Evolutionary conservation across 2,329 filamentous ascomycete species (phyloP).

Genomic region (Neofusicoccum sp.): DNA sequence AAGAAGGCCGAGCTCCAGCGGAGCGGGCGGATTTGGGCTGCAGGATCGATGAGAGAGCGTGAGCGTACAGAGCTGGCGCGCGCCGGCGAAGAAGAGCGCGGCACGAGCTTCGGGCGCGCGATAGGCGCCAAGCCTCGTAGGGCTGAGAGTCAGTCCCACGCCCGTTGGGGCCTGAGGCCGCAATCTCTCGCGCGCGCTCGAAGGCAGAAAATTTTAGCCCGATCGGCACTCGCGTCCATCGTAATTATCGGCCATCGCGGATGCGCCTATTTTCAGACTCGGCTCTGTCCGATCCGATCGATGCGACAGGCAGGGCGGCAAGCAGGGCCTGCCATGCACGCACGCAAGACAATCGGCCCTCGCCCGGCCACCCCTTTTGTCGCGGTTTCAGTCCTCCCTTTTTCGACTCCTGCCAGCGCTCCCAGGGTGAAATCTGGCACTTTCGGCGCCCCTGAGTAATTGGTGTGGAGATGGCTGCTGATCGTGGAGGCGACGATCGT

Average conservation of each 20-base stretch:
- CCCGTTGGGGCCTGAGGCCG: not conserved
- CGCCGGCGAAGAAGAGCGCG: constrained; percentile 7
- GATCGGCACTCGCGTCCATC: not conserved
- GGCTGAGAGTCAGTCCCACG: not conserved
- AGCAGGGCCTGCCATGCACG: too few relatives aligned
- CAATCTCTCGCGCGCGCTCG: not conserved
- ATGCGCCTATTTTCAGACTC: too few relatives aligned
- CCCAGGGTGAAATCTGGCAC: constrained; percentile 13
- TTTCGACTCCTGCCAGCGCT: not conserved
- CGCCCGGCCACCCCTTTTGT: not conserved
- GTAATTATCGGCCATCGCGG: too few relatives aligned
- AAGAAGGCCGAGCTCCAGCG: not conserved
- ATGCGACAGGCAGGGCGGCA: too few relatives aligned
- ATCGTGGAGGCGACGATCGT: constrained; percentile 6
- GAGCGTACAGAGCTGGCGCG: constrained; percentile 3
- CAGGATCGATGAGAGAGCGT: not conserved
- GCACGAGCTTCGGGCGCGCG: constrained; percentile 1
- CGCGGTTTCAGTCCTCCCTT: not conserved
- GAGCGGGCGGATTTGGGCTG: not conserved
- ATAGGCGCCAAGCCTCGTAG: constrained; percentile 9
- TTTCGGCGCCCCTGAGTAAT: constrained; percentile 13
- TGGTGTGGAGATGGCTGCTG: constrained; percentile 15
- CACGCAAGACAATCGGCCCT: too few relatives aligned
- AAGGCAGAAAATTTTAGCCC: not conserved
- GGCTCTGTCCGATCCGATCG: too few relatives aligned